These are phyloP conservation scores for Colletotrichum sp. DNA, from an alignment of 2,329 filamentous ascomycete species.

Conservation along the genomic window DNA sequence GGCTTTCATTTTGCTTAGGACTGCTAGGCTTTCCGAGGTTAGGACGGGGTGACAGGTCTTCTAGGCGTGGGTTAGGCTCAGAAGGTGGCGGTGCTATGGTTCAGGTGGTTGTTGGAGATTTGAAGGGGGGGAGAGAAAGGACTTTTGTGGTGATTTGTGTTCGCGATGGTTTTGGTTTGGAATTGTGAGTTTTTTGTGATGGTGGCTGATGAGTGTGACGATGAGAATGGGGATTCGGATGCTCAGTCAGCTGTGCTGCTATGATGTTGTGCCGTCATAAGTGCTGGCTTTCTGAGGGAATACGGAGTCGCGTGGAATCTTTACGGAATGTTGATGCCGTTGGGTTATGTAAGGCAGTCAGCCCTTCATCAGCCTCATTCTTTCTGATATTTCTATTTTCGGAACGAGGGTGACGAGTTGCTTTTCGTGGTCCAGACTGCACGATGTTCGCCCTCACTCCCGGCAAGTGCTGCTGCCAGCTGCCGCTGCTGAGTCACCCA, in stretches of 20 bases:
- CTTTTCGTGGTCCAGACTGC: not conserved
- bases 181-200: not conserved
- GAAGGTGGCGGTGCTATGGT: not conserved
- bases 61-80: not conserved
- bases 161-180: not conserved
- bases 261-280: not conserved
- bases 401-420: not conserved
- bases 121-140: not conserved
- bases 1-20: not conserved
- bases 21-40: not conserved
- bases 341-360: not conserved
- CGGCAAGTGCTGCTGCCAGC: no score
- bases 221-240: not conserved
- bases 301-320: rapidly evolving
- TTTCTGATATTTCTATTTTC: not conserved
- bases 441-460: not conserved
- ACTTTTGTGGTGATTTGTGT: not conserved
- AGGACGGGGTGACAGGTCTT: not conserved
- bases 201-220: not conserved
- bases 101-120: not conserved
- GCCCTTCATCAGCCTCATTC: not conserved
- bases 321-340: rapidly evolving
- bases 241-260: not conserved
- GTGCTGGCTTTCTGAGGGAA: rapidly evolving
- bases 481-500: rapidly evolving